Conservation (phyloP, 495 filamentous ascomycete species). For the Usnea hakonensis region DNA sequence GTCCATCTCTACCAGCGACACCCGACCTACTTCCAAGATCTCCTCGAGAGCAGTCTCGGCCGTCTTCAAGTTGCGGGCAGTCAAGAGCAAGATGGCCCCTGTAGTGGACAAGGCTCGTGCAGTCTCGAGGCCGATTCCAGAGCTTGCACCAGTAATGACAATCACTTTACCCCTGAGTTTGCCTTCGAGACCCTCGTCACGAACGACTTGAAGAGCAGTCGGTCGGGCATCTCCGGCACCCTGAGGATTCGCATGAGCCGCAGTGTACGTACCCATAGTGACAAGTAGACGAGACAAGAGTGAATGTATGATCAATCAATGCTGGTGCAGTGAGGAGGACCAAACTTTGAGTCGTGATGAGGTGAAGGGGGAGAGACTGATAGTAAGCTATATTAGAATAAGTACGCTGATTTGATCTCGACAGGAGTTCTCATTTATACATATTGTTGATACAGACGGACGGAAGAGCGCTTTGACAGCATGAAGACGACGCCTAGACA, state of each 20-base stretch:
- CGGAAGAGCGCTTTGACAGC: too few species aligned
- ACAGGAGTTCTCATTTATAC: too few species aligned
- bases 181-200: slow-evolving; percentile 39
- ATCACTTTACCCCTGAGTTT: slow-evolving; percentile 40
- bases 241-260: slow-evolving; percentile 29
- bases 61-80: slow-evolving; percentile 35
- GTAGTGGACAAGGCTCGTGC: slow-evolving; percentile 40
- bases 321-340: too few species aligned
- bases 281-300: too few species aligned
- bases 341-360: too few species aligned
- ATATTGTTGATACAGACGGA: too few species aligned
- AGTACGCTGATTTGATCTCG: too few species aligned
- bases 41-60: slow-evolving; percentile 28
- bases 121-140: slow-evolving; percentile 48
- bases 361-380: too few species aligned
- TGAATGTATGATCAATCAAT: too few species aligned
- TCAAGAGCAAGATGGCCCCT: slow-evolving; percentile 41
- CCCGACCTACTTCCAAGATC: background rate
- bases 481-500: too few species aligned
- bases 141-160: slow-evolving; percentile 44
- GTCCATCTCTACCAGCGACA: slow-evolving; percentile 35
- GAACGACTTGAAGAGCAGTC: slow-evolving; percentile 47
- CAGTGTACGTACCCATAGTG: slow-evolving; percentile 28
- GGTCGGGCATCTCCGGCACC: slow-evolving; percentile 50
- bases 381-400: too few species aligned